These are phyloP conservation scores for Globisporangium camurandrum DNA, from an alignment of 352 stramenopile species.

Conservation along the genomic window DNA sequence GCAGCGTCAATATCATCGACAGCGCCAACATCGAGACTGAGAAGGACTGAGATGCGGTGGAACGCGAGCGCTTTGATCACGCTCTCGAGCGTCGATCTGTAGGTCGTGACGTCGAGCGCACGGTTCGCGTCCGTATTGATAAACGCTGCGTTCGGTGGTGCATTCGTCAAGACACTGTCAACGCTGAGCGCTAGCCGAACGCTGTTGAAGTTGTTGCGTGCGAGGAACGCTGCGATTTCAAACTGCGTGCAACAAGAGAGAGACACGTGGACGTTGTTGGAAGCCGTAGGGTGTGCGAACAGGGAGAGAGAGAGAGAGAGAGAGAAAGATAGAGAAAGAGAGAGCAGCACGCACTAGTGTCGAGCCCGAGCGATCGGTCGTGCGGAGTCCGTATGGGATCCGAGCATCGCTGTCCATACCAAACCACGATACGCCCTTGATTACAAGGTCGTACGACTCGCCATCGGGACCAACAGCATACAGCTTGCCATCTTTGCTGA, in stretches of 20 bases:
- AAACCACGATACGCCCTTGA: constrained; percentile 16
- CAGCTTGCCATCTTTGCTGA: constrained; percentile 18
- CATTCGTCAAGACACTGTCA: constrained; percentile 30
- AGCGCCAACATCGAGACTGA: constrained; percentile 43
- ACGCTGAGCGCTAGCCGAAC: constrained; percentile 33
- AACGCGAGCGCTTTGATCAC: constrained; percentile 32
- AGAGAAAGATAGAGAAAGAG: too few relatives aligned
- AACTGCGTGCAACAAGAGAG: constrained; percentile 16
- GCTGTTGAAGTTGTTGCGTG: constrained; percentile 44
- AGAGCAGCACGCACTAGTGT: constrained; percentile 32
- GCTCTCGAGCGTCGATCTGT: constrained; percentile 33
- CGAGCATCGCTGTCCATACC: constrained; percentile 34
- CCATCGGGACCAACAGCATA: constrained; percentile 12
- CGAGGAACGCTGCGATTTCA: constrained; percentile 32
- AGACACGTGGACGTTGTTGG: neutral
- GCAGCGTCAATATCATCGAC: too few relatives aligned
- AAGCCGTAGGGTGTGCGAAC: too few relatives aligned
- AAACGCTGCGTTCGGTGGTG: constrained; percentile 16
- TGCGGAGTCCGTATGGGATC: constrained; percentile 61
- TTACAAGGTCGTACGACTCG: constrained; percentile 7
- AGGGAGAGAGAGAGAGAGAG: neutral
- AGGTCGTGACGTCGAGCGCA: constrained; percentile 25
- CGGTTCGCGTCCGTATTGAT: constrained; percentile 29
- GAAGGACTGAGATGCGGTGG: constrained; percentile 32
- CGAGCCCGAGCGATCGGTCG: constrained; percentile 49